A percentile compares a stretch with the other conserved stretches of the same genome.
phyloP scores from a whole-genome alignment of 2,329 filamentous ascomycete species.

The Fusarium sp. region DNA sequence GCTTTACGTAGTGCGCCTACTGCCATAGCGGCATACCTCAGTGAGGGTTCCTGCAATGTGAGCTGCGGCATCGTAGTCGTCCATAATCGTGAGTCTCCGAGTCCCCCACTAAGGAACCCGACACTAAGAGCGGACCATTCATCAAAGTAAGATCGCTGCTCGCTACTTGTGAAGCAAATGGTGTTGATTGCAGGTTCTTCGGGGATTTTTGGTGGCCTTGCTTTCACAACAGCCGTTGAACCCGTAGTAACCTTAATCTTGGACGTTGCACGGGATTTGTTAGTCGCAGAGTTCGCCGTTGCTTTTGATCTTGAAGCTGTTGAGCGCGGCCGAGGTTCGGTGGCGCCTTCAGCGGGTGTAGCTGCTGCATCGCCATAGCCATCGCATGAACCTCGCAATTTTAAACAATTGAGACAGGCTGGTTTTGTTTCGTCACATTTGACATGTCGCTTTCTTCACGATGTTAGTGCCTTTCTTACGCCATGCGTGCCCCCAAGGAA shows the following conservation, averaged over 20 bases:
- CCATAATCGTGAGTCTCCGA: constrained; percentile 49
- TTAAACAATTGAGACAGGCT: constrained; percentile 53
- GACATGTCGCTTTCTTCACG: constrained; percentile 51
- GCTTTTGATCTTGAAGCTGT: constrained; percentile 9
- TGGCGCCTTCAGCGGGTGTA: constrained; percentile 5
- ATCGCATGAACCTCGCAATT: constrained; percentile 53
- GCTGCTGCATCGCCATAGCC: constrained; percentile 42
- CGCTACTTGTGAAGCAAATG: constrained; percentile 46
- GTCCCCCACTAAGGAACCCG: constrained; percentile 48
- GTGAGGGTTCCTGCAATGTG: constrained; percentile 48
- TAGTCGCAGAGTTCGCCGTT: neutral
- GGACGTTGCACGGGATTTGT: constrained; percentile 3
- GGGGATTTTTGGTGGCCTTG: constrained; percentile 43
- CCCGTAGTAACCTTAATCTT: constrained; percentile 29
- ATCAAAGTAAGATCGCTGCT: constrained; percentile 51
- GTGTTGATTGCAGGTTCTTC: constrained; percentile 48
- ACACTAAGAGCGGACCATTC: constrained; percentile 50
- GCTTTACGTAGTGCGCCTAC: constrained; percentile 52
- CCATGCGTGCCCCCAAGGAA: neutral
- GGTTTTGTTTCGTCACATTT: constrained; percentile 55
- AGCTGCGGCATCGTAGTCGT: constrained; percentile 53
- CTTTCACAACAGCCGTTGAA: constrained; percentile 42
- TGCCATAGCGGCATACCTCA: constrained; percentile 53
- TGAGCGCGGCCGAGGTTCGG: constrained; percentile 14
- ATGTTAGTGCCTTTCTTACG: constrained; percentile 20